These are phyloP conservation scores for Auricularia cornea DNA, from an alignment of 768 basidiomycete genomes.

Conservation along the genomic window DNA sequence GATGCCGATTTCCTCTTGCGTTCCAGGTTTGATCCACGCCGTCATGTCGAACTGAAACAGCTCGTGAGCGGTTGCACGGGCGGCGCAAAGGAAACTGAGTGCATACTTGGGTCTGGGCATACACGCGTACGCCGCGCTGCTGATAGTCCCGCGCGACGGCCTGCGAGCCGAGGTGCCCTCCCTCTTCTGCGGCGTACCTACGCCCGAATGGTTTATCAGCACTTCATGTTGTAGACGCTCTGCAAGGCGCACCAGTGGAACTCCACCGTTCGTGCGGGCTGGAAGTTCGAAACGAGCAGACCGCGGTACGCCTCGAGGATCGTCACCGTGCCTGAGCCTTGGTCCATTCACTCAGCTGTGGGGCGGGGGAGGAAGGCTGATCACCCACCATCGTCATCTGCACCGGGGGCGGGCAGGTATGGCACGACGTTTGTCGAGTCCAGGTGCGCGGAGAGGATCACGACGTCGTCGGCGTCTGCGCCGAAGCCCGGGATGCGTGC, in stretches of 20 bases:
- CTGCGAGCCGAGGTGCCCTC: constrained; percentile 37
- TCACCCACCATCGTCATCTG: constrained; percentile 18
- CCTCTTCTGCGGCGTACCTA: neutral
- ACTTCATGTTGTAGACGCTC: too few relatives aligned
- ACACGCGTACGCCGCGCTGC: constrained; percentile 49
- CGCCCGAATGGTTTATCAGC: too few relatives aligned
- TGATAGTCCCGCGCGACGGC: constrained; percentile 80
- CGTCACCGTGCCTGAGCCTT: constrained; percentile 60
- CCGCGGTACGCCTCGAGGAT: constrained; percentile 64
- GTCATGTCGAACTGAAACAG: constrained; percentile 87
- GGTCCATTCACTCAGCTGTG: constrained; percentile 24
- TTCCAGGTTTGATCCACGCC: constrained; percentile 84
- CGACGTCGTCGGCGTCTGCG: constrained; percentile 51
- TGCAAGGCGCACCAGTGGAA: constrained; percentile 70
- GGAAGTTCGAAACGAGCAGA: constrained; percentile 60
- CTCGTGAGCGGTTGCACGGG: too few relatives aligned
- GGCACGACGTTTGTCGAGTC: constrained; percentile 30
- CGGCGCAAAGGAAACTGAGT: too few relatives aligned
- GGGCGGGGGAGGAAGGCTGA: neutral
- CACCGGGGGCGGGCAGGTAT: constrained; percentile 20
- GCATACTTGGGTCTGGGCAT: too few relatives aligned
- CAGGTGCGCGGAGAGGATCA: constrained; percentile 75
- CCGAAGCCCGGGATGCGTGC: constrained; percentile 68
- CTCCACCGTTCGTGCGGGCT: constrained; percentile 56
- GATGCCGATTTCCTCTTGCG: constrained; percentile 62